Evolutionary conservation across 495 filamentous ascomycete genomes (phyloP), one percentile per base, ranked within the genome.

Genomic region (Tuber calosporum): DNA sequence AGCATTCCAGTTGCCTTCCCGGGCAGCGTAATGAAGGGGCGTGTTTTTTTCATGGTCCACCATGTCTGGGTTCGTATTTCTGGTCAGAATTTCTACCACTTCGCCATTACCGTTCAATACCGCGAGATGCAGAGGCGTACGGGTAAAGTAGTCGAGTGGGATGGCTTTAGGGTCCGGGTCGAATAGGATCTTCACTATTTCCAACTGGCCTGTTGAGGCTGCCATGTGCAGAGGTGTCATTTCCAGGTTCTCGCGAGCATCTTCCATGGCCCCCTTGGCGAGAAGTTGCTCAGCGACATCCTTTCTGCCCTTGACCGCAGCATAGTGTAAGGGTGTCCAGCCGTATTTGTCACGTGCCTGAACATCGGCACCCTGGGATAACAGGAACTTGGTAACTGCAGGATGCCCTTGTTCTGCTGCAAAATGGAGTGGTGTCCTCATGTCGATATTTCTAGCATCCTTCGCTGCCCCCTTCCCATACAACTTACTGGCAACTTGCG

Each of bases 1-100:
- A 13, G 67, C 68, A 36, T 42, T 41, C 26, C 69, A 37, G 62
- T 73, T 66, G 22, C 74, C 74, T 4, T n/a, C 62, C 48, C 43
- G 66, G 30, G 74, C 71, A 13, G 74, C 71, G 48, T 73, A 75
- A 70, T 75, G 71, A 22, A 75, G 74, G 7, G 74, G 74, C n/a
- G 74, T 75, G 9, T 30, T 58, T 13, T 58, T 26, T 58, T 58
- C n/a, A 26, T 13, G 48, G n/a, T 26, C 48, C 22, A 11, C 30
- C 9, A 58, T n/a, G n/a, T 58, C 13, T 26, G 48, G 48, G n/a
- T 9, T 11, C 30, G n/a, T 58, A 11, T 26, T 11, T 8, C 8
- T 26, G 48, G 11, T 26, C 4, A 72, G 43, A 4, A 22, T 20
- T 22, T 36, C 20, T n/a, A 67, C 36, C 20, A 72, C 42, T n/a